Conservation (phyloP, 2,329 filamentous ascomycete genomes). For the Endocalyx cinctus region DNA sequence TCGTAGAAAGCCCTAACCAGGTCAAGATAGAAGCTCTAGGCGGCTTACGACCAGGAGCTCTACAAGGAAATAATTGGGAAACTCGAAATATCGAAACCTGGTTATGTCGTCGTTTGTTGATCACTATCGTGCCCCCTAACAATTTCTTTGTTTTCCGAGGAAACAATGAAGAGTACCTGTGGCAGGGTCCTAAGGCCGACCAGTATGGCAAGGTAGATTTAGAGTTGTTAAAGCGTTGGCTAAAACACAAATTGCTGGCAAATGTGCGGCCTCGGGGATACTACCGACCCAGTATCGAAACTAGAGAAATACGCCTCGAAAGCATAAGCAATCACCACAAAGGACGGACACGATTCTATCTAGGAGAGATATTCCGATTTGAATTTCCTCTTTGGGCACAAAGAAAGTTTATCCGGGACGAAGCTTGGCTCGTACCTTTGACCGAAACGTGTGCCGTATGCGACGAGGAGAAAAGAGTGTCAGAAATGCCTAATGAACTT, state of each 20-base stretch:
- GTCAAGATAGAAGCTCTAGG: constrained; percentile 25
- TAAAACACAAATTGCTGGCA: constrained; percentile 11
- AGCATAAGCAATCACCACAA: constrained; percentile 10
- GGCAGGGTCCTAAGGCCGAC: constrained; percentile 17
- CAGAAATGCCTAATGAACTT: constrained; percentile 25
- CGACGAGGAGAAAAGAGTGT: constrained; percentile 28
- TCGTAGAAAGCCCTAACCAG: constrained; percentile 20
- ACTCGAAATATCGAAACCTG: constrained; percentile 20
- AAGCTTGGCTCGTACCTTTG: constrained; percentile 28
- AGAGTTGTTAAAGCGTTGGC: constrained; percentile 14
- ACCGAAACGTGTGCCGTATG: constrained; percentile 29
- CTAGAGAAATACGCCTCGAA: constrained; percentile 15
- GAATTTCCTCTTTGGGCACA: constrained; percentile 21
- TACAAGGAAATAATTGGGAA: constrained; percentile 31
- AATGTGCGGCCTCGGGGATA: constrained; percentile 8
- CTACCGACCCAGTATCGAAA: constrained; percentile 7
- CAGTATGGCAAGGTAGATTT: constrained; percentile 8
- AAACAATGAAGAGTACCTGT: constrained; percentile 29
- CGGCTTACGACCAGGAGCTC: constrained; percentile 23
- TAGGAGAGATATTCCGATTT: constrained; percentile 26
- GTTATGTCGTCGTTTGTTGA: constrained; percentile 27
- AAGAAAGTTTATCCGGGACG: constrained; percentile 23
- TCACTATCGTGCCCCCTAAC: constrained; percentile 16
- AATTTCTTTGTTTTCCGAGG: constrained; percentile 25
- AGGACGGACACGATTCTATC: constrained; percentile 11